Conservation (phyloP, 768 basidiomycete genomes). For the Paxillus rubicundulus region DNA sequence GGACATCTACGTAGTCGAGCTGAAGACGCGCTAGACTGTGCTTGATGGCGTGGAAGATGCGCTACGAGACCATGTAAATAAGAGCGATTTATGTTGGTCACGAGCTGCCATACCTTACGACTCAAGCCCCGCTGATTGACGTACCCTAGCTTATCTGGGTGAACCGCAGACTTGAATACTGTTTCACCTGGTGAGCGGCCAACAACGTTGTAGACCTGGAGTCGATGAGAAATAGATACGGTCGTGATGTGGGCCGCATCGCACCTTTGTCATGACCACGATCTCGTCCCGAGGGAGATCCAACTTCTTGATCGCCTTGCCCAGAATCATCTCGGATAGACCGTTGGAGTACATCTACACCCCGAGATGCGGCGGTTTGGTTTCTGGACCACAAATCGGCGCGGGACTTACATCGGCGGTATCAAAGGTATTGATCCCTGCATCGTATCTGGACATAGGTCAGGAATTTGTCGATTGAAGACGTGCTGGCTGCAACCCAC, state of each 20-base stretch:
- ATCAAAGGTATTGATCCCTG: constrained; percentile 22
- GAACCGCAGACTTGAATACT: constrained; percentile 1
- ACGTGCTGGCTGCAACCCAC: constrained; percentile 19
- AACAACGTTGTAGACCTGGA: constrained; percentile 38
- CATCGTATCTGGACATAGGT: constrained; percentile 16
- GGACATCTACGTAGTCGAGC: constrained; percentile 51
- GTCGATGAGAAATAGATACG: neutral
- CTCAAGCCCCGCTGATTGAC: constrained; percentile 41
- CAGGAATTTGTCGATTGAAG: neutral
- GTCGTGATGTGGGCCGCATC: neutral
- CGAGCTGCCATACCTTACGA: constrained; percentile 32
- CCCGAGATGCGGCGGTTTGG: neutral
- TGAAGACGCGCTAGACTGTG: constrained; percentile 34
- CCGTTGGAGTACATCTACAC: constrained; percentile 58
- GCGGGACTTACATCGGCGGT: constrained; percentile 11
- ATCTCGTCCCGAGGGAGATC: constrained; percentile 63
- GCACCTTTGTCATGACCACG: constrained; percentile 69
- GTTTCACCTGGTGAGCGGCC: neutral
- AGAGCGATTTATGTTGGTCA: neutral
- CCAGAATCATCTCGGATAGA: constrained; percentile 56
- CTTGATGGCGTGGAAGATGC: constrained; percentile 51
- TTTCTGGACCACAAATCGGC: neutral
- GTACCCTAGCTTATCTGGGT: constrained; percentile 35
- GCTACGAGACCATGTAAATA: constrained; percentile 23
- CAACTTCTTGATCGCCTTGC: constrained; percentile 63